Evolutionary conservation across 192 early-diverging fungal genomes (phyloP).

Genomic region (Coemansia sp.): DNA sequence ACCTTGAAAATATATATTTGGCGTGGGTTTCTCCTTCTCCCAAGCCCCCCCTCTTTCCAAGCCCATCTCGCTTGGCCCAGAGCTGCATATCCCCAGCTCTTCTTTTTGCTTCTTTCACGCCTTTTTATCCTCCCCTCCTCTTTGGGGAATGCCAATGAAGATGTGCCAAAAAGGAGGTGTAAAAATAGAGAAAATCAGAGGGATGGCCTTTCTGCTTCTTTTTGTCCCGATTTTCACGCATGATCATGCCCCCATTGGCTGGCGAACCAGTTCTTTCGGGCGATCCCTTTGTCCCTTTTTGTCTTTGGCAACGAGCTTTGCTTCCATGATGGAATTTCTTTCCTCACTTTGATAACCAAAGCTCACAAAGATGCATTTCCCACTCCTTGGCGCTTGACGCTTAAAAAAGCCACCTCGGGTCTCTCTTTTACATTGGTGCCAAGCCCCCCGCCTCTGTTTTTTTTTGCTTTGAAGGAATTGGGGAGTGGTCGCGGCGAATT

Average conservation of each 20-base stretch:
- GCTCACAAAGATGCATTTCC: neutral
- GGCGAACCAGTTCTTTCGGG: neutral
- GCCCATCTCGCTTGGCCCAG: neutral
- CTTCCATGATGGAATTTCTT: neutral
- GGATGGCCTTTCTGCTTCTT: neutral
- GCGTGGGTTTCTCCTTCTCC: neutral
- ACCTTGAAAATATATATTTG: neutral
- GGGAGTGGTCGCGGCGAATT: neutral
- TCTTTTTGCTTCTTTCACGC: neutral
- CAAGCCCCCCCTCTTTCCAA: neutral
- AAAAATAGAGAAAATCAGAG: conserved; percentile 2
- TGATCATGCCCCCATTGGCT: neutral
- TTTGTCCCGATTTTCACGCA: neutral
- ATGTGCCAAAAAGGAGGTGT: neutral
- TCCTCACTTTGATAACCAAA: neutral
- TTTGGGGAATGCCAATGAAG: neutral
- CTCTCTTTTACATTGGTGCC: neutral
- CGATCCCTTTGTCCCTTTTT: neutral
- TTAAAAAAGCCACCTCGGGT: neutral
- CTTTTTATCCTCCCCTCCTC: neutral
- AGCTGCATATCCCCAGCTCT: neutral
- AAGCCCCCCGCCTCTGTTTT: neutral
- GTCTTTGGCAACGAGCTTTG: neutral
- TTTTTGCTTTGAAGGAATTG: neutral
- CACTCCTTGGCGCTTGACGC: neutral